A percentile compares a stretch with the other conserved stretches of the same genome.
phyloP scores from a whole-genome alignment of 116 monocot genomes.

The Thalassia testudinum region DNA sequence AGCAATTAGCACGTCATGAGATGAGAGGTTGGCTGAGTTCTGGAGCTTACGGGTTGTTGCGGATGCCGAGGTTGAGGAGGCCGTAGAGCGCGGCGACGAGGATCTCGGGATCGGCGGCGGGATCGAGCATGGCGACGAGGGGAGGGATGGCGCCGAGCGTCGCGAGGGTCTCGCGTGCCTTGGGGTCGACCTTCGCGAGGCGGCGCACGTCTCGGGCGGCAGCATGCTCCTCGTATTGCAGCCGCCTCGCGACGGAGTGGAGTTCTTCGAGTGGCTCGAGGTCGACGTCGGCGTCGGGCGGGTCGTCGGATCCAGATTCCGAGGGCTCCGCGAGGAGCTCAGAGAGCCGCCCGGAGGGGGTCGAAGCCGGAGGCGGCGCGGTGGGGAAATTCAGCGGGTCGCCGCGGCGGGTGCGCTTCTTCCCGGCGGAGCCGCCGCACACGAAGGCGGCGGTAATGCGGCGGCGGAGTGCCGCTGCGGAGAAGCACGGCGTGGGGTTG shows the following conservation, averaged over 20 bases:
- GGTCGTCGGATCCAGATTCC: slow-evolving; percentile 21
- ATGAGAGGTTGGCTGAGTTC: not conserved
- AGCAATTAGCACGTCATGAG: not conserved
- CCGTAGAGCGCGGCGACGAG: slow-evolving; percentile 52
- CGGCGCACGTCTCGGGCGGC: slow-evolving; percentile 38
- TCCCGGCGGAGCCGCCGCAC: slow-evolving; percentile 25
- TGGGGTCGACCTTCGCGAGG: slow-evolving; percentile 54
- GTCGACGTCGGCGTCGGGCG: slow-evolving; percentile 22
- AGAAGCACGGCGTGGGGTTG: slow-evolving; percentile 24
- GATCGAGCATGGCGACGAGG: slow-evolving; percentile 39
- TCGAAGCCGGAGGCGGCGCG: not conserved
- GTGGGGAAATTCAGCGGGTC: not conserved
- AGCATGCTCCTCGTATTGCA: slow-evolving; percentile 10
- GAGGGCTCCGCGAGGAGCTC: slow-evolving; percentile 38
- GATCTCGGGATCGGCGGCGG: slow-evolving; percentile 14
- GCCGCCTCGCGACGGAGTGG: slow-evolving; percentile 22
- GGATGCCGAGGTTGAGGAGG: slow-evolving; percentile 69
- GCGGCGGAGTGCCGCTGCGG: slow-evolving; percentile 28
- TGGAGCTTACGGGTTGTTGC: slow-evolving; percentile 46
- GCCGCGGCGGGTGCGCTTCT: not conserved
- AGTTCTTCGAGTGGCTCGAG: slow-evolving; percentile 31
- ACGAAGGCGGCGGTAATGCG: slow-evolving; percentile 34
- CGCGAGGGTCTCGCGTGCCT: slow-evolving; percentile 52
- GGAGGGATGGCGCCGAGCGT: slow-evolving; percentile 75
- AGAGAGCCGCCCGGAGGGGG: slow-evolving; percentile 25